A percentile compares a stretch with the other conserved stretches of the same genome.
These are phyloP conservation scores for Phytomonas sp. DNA, from an alignment of 208 protist genomes.

Conservation along the genomic window DNA sequence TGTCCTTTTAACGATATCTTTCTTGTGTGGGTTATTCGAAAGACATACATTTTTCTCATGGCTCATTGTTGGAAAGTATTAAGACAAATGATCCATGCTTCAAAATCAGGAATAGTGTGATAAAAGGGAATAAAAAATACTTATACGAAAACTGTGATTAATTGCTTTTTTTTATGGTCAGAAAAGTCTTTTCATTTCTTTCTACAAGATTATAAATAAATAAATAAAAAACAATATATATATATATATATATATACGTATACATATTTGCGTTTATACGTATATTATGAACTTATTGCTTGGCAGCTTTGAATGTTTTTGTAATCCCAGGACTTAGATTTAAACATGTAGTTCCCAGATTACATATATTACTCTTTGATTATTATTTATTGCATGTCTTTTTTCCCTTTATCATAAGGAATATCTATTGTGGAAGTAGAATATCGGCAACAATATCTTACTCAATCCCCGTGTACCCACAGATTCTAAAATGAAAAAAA, in stretches of 20 bases:
- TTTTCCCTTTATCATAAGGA: neutral
- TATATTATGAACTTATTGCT: conserved; percentile 1
- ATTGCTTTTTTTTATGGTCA: neutral
- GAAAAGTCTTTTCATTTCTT: neutral
- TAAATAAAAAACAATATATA: conserved; percentile 8
- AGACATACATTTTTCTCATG: conserved; percentile 35
- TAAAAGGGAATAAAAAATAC: neutral
- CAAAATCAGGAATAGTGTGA: neutral
- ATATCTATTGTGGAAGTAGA: neutral
- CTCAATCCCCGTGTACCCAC: neutral
- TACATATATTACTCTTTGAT: neutral
- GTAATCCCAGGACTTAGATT: neutral
- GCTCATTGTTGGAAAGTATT: conserved; percentile 31
- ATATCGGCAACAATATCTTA: neutral
- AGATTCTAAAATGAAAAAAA: neutral
- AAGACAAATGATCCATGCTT: neutral
- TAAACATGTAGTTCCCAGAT: neutral
- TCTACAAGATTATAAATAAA: conserved; percentile 1
- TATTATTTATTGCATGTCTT: neutral
- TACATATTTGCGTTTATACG: neutral
- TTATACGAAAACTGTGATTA: neutral
- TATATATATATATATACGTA: conserved; percentile 3
- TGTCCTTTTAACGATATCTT: conserved; percentile 37
- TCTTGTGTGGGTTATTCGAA: conserved; percentile 64
- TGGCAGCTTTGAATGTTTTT: neutral